These are phyloP conservation scores for Trichoderma sp. DNA, from an alignment of 2,329 filamentous ascomycete species.

Conservation along the genomic window DNA sequence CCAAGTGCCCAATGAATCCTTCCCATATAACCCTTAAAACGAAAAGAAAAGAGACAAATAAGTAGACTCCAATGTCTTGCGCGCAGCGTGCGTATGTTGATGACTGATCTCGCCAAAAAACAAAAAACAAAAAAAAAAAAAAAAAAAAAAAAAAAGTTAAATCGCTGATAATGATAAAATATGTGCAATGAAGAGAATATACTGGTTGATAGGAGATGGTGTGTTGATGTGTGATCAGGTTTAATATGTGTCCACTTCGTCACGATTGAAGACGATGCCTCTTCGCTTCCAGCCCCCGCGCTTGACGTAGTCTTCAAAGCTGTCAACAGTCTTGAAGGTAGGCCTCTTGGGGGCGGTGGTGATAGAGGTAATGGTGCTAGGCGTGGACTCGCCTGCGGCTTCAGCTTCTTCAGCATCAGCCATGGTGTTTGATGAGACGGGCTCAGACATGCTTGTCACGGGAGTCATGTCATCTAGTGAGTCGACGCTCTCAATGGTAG, in stretches of 20 bases:
- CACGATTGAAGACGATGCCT: constrained; percentile 41
- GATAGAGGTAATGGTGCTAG: constrained; percentile 35
- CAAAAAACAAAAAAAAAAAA: too few relatives aligned
- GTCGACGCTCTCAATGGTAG: constrained; percentile 37
- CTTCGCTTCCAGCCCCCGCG: constrained; percentile 45
- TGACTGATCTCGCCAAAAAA: background rate
- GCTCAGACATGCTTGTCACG: constrained; percentile 7
- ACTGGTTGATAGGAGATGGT: background rate
- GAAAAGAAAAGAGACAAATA: background rate
- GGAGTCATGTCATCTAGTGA: constrained; percentile 28
- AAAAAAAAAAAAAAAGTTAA: background rate
- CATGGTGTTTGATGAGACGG: constrained; percentile 22
- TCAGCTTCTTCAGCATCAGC: constrained; percentile 28
- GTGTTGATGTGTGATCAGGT: background rate
- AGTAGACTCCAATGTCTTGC: background rate
- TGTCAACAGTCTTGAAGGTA: constrained; percentile 39
- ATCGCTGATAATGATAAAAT: background rate
- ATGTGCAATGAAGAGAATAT: background rate
- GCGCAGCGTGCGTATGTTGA: background rate
- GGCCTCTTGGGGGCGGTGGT: constrained; percentile 34
- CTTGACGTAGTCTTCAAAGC: constrained; percentile 43
- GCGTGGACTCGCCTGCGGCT: constrained; percentile 24
- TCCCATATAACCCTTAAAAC: background rate
- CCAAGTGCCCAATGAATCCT: background rate
- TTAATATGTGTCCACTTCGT: constrained; percentile 27